Conservation (phyloP, 2,329 filamentous ascomycete genomes). For the Sclerotinia trifoliorum region DNA sequence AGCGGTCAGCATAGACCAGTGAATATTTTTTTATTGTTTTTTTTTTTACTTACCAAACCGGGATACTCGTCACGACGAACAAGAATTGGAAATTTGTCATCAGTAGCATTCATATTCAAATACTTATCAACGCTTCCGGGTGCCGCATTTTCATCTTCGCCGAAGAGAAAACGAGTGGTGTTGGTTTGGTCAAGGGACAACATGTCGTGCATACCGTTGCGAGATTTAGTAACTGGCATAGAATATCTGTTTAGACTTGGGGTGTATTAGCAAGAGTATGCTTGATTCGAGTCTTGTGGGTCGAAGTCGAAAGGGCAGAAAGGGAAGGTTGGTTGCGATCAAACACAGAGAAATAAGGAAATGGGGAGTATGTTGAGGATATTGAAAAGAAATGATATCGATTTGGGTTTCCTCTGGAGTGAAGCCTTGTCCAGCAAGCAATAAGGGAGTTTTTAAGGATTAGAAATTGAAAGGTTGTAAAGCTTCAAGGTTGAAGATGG, state of each 20-base stretch:
- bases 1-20: constrained; percentile 42
- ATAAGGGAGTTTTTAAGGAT: constrained; percentile 5
- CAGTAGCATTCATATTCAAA: constrained; percentile 68
- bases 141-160: constrained; percentile 63
- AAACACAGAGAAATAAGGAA: constrained; percentile 2
- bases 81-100: constrained; percentile 86
- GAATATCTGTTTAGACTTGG: constrained; percentile 83
- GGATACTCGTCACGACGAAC: constrained; percentile 58
- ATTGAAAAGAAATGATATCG: constrained; percentile 8
- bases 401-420: neutral
- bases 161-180: constrained; percentile 81
- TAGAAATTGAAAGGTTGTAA: constrained; percentile 11
- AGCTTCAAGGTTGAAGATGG: constrained; percentile 14
- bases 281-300: constrained; percentile 14
- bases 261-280: constrained; percentile 30
- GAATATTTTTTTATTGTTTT: constrained; percentile 17
- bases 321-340: neutral
- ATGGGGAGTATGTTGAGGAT: constrained; percentile 17
- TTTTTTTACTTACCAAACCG: constrained; percentile 35
- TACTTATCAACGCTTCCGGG: constrained; percentile 62
- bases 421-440: constrained; percentile 20
- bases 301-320: constrained; percentile 15
- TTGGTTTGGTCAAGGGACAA: constrained; percentile 74
- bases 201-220: constrained; percentile 65
- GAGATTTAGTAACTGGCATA: constrained; percentile 78